A percentile compares a stretch with the other conserved stretches of the same genome.
These are phyloP conservation scores for Gonium pectorale DNA, from an alignment of 139 green algal genomes.

Conservation along the genomic window DNA sequence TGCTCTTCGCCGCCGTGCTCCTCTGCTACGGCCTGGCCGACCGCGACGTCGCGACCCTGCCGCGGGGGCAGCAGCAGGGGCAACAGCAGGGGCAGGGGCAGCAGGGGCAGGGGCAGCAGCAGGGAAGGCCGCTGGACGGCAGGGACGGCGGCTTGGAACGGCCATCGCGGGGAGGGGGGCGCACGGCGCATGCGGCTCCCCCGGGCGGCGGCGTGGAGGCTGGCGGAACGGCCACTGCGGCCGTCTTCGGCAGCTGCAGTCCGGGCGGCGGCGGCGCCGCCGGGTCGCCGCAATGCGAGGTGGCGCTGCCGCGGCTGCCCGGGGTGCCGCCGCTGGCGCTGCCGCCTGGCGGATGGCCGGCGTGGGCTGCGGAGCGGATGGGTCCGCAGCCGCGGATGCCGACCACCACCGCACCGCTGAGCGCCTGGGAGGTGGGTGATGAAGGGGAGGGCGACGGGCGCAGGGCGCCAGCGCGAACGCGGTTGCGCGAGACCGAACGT, in stretches of 20 bases:
- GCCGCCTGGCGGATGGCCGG: conserved; percentile 24
- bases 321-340: background rate
- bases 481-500: background rate
- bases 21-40: conserved; percentile 28
- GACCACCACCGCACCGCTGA: background rate
- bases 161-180: too few relatives aligned
- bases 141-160: too few relatives aligned
- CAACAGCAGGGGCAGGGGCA: background rate
- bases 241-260: background rate
- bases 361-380: background rate
- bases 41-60: background rate
- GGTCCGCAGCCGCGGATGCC: background rate
- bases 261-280: background rate
- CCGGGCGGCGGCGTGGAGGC: background rate
- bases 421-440: background rate
- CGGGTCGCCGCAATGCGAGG: background rate
- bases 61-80: background rate
- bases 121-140: background rate
- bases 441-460: background rate
- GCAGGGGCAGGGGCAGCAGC: background rate
- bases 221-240: background rate
- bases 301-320: conserved; percentile 21
- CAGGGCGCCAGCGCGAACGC: background rate
- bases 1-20: background rate
- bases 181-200: background rate